Base-by-base conservation (phyloP, 2,329 filamentous ascomycete genomes). In the Epichloe coenophiala region DNA sequence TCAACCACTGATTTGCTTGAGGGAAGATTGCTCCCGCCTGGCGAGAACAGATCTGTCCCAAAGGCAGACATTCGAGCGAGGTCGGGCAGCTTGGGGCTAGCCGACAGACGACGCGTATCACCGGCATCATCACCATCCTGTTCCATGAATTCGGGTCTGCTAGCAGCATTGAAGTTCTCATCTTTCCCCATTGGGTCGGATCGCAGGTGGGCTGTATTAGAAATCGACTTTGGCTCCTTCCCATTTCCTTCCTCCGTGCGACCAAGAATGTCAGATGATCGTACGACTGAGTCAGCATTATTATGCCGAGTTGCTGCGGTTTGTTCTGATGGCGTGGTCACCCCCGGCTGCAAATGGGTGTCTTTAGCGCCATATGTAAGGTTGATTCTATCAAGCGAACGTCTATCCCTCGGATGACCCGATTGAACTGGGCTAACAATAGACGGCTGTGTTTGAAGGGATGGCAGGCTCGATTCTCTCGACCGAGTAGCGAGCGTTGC, bases 211-310 rank as follows among this genome's bases (percentile, higher is more conserved):
- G 31, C 21, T 12, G 11, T 6, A 21, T 8, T 9, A 19, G n/a
- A 23, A 27, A 9, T 80, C 52, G 78, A 79, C 51, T 43, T 5
- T 21, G 37, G 2, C 17, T 72, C 71, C 38, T 74, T 68, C 56
- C 78, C 74, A 56, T 69, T 75, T 54, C 86, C 84, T 55, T 87
- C 84, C 48, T 78, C 78, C 63, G 84, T 73, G 5, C 84, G 79
- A 60, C 78, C 83, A 63, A 91, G 90, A 41, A 90, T 83, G 57
- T 94, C 87, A 12, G 84, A 78, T 2, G 88, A 86, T 38, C 23
- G 19, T 15, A 36, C 12, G 17, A 27, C 15, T 17, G 13, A 11
- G 9, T 41, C 23, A 27, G 17, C 4, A 31, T 27, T 8, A 12
- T 36, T 8, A 17, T 33, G 37, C 37, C 17, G 15, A n/a, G 12